Conservation (phyloP, 495 filamentous ascomycete genomes). For the Daldinia childiae region DNA sequence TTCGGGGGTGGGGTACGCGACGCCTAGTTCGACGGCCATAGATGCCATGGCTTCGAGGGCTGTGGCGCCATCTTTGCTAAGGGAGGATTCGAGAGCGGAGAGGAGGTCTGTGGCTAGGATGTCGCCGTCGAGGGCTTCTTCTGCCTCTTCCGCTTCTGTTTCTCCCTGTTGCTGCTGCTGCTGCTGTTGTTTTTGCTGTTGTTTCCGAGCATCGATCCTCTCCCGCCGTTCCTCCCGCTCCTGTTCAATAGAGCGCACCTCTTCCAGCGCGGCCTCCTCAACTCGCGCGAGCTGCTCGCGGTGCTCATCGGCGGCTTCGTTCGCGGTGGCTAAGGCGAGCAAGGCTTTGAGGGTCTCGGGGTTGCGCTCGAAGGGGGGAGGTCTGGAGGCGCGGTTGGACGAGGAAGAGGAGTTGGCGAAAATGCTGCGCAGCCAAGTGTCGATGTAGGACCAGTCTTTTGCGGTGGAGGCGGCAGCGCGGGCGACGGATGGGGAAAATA, state of each 20-base stretch:
- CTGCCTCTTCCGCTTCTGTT: constrained; percentile 32
- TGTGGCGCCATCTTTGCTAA: constrained; percentile 56
- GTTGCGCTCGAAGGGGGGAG: constrained; percentile 81
- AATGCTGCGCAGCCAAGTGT: constrained; percentile 78
- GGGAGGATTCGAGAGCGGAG: constrained; percentile 46
- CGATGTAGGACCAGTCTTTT: constrained; percentile 89
- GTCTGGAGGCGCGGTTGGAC: constrained; percentile 40
- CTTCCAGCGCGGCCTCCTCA: constrained; percentile 65
- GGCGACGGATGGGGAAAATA: constrained; percentile 77
- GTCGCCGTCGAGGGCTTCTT: constrained; percentile 17
- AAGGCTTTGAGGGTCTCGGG: constrained; percentile 81
- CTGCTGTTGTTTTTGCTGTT: no score
- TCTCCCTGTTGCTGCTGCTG: no score
- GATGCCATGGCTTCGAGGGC: constrained; percentile 56
- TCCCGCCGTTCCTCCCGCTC: constrained; percentile 22
- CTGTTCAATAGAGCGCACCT: constrained; percentile 61
- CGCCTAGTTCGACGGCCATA: constrained; percentile 47
- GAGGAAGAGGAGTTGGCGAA: constrained; percentile 48
- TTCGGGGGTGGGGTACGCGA: constrained; percentile 47
- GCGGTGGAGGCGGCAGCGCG: constrained; percentile 70
- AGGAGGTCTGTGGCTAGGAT: constrained; percentile 41
- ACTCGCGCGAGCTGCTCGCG: constrained; percentile 66
- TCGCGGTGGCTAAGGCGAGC: constrained; percentile 76
- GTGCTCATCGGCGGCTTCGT: constrained; percentile 86
- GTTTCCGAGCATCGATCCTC: neutral